Evolutionary conservation across 2,329 filamentous ascomycete species (phyloP).

Genomic region (Cladobotryum protrusum): DNA sequence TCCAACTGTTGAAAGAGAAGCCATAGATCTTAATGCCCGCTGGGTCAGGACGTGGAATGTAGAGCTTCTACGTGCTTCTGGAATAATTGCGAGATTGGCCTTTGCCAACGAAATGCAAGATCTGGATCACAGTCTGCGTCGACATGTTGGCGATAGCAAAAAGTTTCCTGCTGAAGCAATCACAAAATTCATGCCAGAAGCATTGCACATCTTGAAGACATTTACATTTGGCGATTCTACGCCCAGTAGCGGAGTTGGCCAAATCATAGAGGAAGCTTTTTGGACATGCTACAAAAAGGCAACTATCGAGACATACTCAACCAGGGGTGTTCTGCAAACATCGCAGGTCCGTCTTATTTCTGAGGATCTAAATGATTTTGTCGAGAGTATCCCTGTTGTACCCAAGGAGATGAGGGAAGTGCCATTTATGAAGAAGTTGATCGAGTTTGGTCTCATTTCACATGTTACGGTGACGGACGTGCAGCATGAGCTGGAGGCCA

Average conservation of each 20-base stretch:
- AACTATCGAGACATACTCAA: slow-evolving; percentile 82
- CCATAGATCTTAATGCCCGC: slow-evolving; percentile 90
- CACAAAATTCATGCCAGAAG: slow-evolving; percentile 64
- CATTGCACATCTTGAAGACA: slow-evolving; percentile 76
- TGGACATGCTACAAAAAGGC: slow-evolving; percentile 85
- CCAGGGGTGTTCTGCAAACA: slow-evolving; percentile 78
- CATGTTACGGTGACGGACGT: slow-evolving; percentile 86
- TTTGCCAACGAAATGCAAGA: slow-evolving; percentile 83
- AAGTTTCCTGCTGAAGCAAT: slow-evolving; percentile 60
- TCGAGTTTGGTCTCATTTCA: slow-evolving; percentile 79
- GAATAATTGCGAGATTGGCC: slow-evolving; percentile 81
- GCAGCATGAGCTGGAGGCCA: slow-evolving; percentile 71
- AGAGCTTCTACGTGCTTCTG: slow-evolving; percentile 84
- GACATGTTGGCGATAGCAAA: slow-evolving; percentile 36
- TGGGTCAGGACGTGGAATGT: slow-evolving; percentile 95
- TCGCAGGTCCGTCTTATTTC: slow-evolving; percentile 72
- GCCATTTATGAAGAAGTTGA: slow-evolving; percentile 73
- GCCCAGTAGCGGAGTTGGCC: slow-evolving; percentile 73
- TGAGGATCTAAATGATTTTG: slow-evolving; percentile 62
- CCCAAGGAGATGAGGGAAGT: slow-evolving; percentile 67
- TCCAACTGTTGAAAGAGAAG: slow-evolving; percentile 93
- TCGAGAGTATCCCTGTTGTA: slow-evolving; percentile 82
- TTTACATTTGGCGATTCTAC: slow-evolving; percentile 89
- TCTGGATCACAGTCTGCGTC: slow-evolving; percentile 56
- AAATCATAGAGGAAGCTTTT: slow-evolving; percentile 89